Evolutionary conservation across 1,139 yeast species (phyloP).

Genomic region (Geotrichum citri-aurantii): DNA sequence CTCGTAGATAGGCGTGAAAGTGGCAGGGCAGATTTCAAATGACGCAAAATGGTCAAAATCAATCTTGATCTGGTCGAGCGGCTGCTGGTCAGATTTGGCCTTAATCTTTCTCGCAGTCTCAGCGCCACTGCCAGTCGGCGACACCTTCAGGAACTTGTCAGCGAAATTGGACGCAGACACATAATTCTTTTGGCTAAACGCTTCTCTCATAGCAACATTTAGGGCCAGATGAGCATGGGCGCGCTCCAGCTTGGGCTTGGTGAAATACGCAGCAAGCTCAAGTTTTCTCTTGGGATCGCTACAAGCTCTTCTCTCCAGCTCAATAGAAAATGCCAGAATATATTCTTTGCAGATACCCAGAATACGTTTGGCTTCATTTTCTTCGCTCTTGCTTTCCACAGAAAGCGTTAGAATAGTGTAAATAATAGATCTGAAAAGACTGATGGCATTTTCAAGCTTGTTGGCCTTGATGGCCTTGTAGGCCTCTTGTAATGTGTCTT

Average conservation of each 20-base stretch:
- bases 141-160: slow-evolving; percentile 64
- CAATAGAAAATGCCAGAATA: slow-evolving; percentile 85
- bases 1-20: slow-evolving; percentile 82
- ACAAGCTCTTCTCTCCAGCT: slow-evolving; percentile 74
- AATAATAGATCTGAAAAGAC: slow-evolving; percentile 69
- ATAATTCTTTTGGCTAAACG: slow-evolving; percentile 80
- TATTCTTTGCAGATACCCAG: slow-evolving; percentile 79
- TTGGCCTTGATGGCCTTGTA: slow-evolving; percentile 79
- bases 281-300: slow-evolving; percentile 75
- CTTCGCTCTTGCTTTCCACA: slow-evolving; percentile 70
- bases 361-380: slow-evolving; percentile 65
- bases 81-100: slow-evolving; percentile 68
- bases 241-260: slow-evolving; percentile 73
- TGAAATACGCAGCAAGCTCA: slow-evolving; percentile 93
- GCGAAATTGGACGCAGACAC: slow-evolving; percentile 91
- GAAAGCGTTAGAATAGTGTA: slow-evolving; percentile 69
- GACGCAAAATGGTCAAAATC: slow-evolving; percentile 91
- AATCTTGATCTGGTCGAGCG: slow-evolving; percentile 81
- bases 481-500: slow-evolving; percentile 56
- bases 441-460: slow-evolving; percentile 74
- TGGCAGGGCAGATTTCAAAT: slow-evolving; percentile 82
- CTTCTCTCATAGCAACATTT: slow-evolving; percentile 92
- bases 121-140: slow-evolving; percentile 62
- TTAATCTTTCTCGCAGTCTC: slow-evolving; percentile 84
- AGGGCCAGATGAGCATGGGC: slow-evolving; percentile 83